Evolutionary conservation across 176 grass and related monocot genomes (phyloP).

Genomic region (Musa acuminata): DNA sequence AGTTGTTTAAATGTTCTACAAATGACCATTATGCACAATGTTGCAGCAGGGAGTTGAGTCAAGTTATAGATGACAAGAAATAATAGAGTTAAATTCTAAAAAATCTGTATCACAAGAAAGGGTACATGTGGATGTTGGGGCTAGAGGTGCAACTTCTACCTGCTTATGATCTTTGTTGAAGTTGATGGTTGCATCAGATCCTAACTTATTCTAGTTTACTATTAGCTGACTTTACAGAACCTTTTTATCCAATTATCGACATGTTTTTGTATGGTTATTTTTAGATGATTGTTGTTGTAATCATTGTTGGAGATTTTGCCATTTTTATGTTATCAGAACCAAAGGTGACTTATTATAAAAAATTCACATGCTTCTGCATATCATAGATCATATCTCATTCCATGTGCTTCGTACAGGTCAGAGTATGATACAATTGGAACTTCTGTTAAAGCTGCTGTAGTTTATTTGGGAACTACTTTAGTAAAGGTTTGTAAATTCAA

Average conservation of each 20-base stretch:
- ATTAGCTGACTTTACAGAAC: not conserved
- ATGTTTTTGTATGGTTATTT: not conserved
- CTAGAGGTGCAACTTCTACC: not conserved
- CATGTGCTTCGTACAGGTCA: slow-evolving; percentile 34
- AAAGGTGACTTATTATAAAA: not conserved
- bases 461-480: slow-evolving; percentile 88
- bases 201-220: not conserved
- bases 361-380: not conserved
- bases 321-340: not conserved
- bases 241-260: not conserved
- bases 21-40: too few relatives aligned
- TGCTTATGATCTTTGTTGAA: not conserved
- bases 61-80: too few relatives aligned
- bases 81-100: too few relatives aligned
- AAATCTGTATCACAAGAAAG: not conserved
- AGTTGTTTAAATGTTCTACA: too few relatives aligned
- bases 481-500: slow-evolving; percentile 56
- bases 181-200: not conserved
- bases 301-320: not conserved
- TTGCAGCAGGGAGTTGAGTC: too few relatives aligned
- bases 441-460: slow-evolving; percentile 72
- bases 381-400: not conserved
- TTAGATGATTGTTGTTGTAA: not conserved
- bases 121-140: not conserved
- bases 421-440: slow-evolving; percentile 96